Evolutionary conservation across 108 stramenopile genomes (phyloP).

Genomic region (Cyclotella distinguenda): DNA sequence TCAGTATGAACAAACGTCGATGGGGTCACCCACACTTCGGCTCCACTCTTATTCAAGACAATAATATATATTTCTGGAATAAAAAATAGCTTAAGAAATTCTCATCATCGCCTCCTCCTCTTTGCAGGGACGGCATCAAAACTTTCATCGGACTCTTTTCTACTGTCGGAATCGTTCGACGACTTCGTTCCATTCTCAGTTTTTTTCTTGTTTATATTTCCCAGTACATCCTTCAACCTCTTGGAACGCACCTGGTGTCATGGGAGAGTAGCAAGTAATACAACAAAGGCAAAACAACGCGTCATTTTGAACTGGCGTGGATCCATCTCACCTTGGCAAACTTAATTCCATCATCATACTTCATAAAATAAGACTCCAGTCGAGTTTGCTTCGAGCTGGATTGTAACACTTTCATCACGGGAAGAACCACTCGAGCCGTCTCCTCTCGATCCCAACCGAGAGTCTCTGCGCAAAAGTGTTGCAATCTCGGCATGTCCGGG

Average conservation of each 20-base stretch:
- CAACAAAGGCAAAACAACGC: neutral
- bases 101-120: neutral
- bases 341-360: conserved; percentile 89
- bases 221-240: neutral
- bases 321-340: conserved; percentile 75
- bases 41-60: too few relatives aligned
- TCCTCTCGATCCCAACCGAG: conserved; percentile 84
- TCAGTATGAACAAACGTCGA: too few relatives aligned
- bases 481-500: conserved; percentile 74
- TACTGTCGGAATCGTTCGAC: too few relatives aligned
- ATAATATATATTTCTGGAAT: too few relatives aligned
- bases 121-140: neutral
- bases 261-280: neutral
- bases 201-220: neutral
- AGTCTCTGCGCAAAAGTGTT: conserved; percentile 63
- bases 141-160: neutral
- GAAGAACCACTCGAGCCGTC: conserved; percentile 67
- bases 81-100: too few relatives aligned
- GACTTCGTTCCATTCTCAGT: neutral
- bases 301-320: neutral
- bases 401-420: conserved; percentile 69
- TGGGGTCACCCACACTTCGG: too few relatives aligned
- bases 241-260: neutral
- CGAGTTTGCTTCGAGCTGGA: conserved; percentile 71
- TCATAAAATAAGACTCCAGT: conserved; percentile 92